phyloP scores from a whole-genome alignment of 176 grass and related monocot species.

The Thalia dealbata region DNA sequence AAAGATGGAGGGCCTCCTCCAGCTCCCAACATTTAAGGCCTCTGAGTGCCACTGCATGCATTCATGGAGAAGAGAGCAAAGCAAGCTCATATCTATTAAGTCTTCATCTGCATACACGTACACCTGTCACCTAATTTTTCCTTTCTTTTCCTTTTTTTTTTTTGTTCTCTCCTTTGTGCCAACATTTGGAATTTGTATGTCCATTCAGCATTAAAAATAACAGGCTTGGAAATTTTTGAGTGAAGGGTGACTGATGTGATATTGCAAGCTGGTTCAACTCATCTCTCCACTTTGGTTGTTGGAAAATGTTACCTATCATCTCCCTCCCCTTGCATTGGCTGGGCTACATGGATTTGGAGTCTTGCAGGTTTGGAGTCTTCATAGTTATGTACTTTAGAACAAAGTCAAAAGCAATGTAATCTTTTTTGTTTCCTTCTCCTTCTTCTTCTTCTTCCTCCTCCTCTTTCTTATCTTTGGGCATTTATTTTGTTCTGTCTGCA shows the following conservation, averaged over 20 bases:
- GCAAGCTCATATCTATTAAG: not conserved
- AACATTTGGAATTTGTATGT: no score
- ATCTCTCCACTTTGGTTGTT: not conserved
- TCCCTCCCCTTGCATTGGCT: not conserved
- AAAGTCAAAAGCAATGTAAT: not conserved
- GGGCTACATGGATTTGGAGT: not conserved
- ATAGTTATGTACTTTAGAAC: not conserved
- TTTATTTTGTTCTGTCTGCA: not conserved
- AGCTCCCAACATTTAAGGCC: slow-evolving; percentile 7
- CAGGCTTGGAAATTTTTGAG: no score
- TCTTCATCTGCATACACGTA: not conserved
- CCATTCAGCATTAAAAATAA: no score
- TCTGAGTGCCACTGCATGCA: slow-evolving; percentile 5
- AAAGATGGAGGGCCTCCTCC: not conserved
- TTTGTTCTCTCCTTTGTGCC: no score
- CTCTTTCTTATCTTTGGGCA: not conserved
- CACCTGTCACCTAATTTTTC: not conserved
- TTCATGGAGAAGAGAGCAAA: slow-evolving; percentile 9
- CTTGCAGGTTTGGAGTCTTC: not conserved
- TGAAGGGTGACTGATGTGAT: no score
- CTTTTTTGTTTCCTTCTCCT: not conserved
- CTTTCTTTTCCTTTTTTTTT: not conserved
- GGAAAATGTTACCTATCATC: not conserved
- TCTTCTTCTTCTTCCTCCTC: not conserved
- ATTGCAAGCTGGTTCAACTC: no score